Conservation (phyloP, 78 protist genomes). For the Isochrysis galbana region DNA sequence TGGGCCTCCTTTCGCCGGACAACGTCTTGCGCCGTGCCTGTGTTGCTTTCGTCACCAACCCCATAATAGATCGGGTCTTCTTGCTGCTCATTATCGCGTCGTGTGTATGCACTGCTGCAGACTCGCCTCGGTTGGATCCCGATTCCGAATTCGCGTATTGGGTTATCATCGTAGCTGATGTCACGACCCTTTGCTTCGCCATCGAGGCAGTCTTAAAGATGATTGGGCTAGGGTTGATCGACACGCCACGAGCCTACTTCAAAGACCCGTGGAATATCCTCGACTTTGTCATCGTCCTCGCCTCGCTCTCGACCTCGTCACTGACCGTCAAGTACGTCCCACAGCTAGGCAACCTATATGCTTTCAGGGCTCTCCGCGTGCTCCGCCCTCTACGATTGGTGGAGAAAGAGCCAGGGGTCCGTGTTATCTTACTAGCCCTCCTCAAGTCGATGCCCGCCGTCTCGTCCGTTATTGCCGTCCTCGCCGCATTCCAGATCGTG, state of each 20-base stretch:
- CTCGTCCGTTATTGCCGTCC: neutral
- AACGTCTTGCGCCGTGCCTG: neutral
- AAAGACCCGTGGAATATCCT: constrained; percentile 13
- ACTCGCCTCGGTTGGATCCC: neutral
- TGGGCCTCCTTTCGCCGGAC: no score
- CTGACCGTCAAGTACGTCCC: neutral
- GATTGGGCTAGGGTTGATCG: no score
- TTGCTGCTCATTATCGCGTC: neutral
- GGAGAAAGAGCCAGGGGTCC: neutral
- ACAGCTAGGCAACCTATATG: neutral
- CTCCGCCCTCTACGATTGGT: neutral
- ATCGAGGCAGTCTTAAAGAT: neutral
- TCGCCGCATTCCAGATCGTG: neutral
- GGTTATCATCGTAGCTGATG: no score
- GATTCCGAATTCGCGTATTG: neutral
- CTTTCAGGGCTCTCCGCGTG: neutral
- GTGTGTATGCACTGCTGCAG: neutral
- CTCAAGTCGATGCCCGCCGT: neutral
- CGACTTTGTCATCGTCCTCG: constrained; percentile 35
- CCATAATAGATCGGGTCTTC: neutral
- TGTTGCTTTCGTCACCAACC: neutral
- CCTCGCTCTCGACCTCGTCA: neutral
- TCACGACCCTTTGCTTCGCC: neutral
- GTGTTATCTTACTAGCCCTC: neutral
- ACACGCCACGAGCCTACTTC: neutral